Percentiles rank a stretch among this genome's conserved stretches.
phyloP scores from a whole-genome alignment of 208 protist genomes.

The Trypanosoma avium region DNA sequence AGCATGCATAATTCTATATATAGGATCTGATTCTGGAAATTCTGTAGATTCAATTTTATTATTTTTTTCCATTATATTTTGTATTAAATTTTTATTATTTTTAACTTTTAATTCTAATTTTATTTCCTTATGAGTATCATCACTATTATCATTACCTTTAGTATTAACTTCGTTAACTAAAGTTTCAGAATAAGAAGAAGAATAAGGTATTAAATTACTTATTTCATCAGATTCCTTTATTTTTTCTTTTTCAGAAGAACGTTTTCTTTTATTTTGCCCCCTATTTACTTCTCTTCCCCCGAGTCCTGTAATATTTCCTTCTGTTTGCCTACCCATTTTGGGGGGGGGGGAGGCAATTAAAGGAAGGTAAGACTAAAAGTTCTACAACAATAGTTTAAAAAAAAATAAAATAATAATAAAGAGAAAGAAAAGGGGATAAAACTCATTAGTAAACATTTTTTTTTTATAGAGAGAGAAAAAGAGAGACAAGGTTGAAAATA shows the following conservation, averaged over 20 bases:
- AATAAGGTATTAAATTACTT: not conserved
- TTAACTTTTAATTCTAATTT: not conserved
- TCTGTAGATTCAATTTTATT: not conserved
- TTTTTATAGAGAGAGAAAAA: not conserved
- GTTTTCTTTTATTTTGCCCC: not conserved
- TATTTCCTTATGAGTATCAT: not conserved
- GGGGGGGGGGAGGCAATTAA: no score
- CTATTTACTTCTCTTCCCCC: not conserved
- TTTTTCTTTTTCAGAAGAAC: not conserved
- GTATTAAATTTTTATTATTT: not conserved
- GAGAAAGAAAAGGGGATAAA: not conserved
- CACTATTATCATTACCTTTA: not conserved
- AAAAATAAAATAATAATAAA: not conserved
- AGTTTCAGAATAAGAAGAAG: not conserved
- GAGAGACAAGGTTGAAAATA: not conserved
- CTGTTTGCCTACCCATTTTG: not conserved
- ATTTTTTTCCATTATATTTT: not conserved
- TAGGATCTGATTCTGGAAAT: conserved; percentile 37
- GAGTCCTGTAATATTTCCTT: not conserved
- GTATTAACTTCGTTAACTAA: no score
- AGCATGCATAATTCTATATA: conserved; percentile 87
- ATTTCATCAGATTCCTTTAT: not conserved
- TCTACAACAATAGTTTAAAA: not conserved
- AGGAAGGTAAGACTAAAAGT: not conserved
- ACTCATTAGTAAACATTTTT: no score